phyloP scores from a whole-genome alignment of 345 rosid genomes.

The Abelmoschus esculentus region DNA sequence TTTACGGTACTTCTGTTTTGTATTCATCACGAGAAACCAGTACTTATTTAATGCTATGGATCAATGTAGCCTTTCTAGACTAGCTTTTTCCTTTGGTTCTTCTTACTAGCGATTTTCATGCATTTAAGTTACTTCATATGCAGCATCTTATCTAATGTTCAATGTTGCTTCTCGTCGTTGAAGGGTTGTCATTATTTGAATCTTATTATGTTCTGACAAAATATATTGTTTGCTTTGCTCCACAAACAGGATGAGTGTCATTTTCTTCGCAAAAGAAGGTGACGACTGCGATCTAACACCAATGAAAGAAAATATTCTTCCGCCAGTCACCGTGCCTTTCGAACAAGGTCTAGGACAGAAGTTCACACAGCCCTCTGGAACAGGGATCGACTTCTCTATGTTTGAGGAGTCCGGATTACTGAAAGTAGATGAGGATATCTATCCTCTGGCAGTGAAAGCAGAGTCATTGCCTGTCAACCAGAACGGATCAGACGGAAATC shows the following conservation, averaged over 20 bases:
- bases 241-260: conserved; percentile 49
- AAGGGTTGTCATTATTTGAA: neutral
- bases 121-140: neutral
- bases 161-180: neutral
- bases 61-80: neutral
- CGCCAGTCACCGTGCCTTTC: conserved; percentile 53
- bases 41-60: neutral
- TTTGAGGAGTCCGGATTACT: conserved; percentile 53
- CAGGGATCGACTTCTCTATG: conserved; percentile 63
- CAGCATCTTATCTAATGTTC: neutral
- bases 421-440: conserved; percentile 37
- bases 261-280: conserved; percentile 81
- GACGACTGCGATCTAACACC: conserved; percentile 49
- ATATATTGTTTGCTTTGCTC: conserved; percentile 9
- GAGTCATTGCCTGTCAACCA: conserved; percentile 41
- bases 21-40: neutral
- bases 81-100: neutral
- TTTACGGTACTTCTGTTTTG: neutral
- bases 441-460: conserved; percentile 77
- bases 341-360: conserved; percentile 72
- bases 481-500: conserved; percentile 41
- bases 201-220: conserved; percentile 3
- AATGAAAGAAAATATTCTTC: conserved; percentile 48
- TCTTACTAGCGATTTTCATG: neutral
- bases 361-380: conserved; percentile 66